phyloP scores from a whole-genome alignment of 805 yeast species.

The Spathaspora sp. region DNA sequence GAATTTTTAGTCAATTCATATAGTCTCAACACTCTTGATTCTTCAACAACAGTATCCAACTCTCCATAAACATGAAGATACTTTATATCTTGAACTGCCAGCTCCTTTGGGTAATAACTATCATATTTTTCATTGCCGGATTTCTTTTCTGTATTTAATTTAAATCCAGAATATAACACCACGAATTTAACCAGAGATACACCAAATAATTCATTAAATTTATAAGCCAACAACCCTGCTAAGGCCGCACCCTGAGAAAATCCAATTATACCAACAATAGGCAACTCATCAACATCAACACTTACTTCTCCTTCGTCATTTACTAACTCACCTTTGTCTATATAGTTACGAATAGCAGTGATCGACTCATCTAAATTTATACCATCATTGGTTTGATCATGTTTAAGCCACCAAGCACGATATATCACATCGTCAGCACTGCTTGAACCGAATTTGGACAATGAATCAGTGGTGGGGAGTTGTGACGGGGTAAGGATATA shows the following conservation, averaged over 20 bases:
- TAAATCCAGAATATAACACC: constrained; percentile 68
- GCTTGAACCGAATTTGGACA: constrained; percentile 44
- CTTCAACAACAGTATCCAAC: constrained; percentile 80
- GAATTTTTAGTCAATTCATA: constrained; percentile 38
- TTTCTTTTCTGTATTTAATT: constrained; percentile 22
- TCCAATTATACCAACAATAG: constrained; percentile 85
- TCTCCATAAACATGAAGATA: constrained; percentile 81
- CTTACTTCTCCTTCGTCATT: constrained; percentile 21
- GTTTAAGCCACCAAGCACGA: constrained; percentile 78
- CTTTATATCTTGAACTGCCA: constrained; percentile 23
- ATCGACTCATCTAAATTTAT: constrained; percentile 49
- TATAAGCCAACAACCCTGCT: constrained; percentile 64
- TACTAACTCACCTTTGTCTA: constrained; percentile 52
- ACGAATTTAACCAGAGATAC: constrained; percentile 57
- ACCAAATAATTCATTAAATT: constrained; percentile 53
- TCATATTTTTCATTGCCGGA: constrained; percentile 24
- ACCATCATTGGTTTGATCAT: constrained; percentile 39
- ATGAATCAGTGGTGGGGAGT: constrained; percentile 65
- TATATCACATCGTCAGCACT: constrained; percentile 30
- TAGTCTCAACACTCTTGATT: constrained; percentile 62
- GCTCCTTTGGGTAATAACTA: constrained; percentile 18
- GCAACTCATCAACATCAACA: constrained; percentile 30
- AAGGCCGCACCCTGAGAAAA: constrained; percentile 95
- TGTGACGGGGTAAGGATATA: constrained; percentile 60
- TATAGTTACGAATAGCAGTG: constrained; percentile 43